A percentile compares a stretch with the other conserved stretches of the same genome.
Evolutionary conservation across 2,329 filamentous ascomycete species (phyloP).

Genomic region (Colletotrichum eleusines): DNA sequence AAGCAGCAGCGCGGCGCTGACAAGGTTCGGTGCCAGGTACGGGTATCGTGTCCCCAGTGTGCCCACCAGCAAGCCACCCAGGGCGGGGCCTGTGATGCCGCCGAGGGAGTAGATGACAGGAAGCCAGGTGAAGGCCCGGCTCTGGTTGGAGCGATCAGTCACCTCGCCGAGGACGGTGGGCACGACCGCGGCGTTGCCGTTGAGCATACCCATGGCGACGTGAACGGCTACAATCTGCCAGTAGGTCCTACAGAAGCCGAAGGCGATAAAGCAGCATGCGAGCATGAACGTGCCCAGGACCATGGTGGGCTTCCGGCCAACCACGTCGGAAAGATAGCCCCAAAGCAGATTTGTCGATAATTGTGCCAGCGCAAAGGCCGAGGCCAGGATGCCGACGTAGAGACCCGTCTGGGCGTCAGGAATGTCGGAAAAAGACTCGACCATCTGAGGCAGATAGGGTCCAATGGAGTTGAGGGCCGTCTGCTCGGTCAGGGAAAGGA

Average conservation of each 20-base stretch:
- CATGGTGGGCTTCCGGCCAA: slow-evolving; percentile 86
- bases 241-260: slow-evolving; percentile 86
- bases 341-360: slow-evolving; percentile 92
- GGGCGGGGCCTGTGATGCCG: slow-evolving; percentile 89
- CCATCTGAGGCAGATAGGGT: slow-evolving; percentile 95
- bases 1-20: slow-evolving; percentile 78
- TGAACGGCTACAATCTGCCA: slow-evolving; percentile 91
- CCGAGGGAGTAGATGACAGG: slow-evolving; percentile 97
- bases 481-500: slow-evolving; percentile 93
- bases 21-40: slow-evolving; percentile 86
- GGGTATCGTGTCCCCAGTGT: slow-evolving; percentile 74
- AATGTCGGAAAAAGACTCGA: slow-evolving; percentile 85
- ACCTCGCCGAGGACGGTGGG: slow-evolving; percentile 95
- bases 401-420: slow-evolving; percentile 78
- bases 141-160: slow-evolving; percentile 95
- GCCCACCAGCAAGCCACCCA: slow-evolving; percentile 88
- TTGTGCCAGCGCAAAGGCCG: slow-evolving; percentile 91
- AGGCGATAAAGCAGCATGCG: slow-evolving; percentile 82
- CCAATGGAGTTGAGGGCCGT: slow-evolving; percentile 97
- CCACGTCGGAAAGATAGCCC: slow-evolving; percentile 84
- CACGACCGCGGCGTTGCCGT: slow-evolving; percentile 94
- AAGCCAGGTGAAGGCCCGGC: slow-evolving; percentile 90
- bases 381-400: slow-evolving; percentile 92
- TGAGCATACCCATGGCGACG: slow-evolving; percentile 89
- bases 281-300: slow-evolving; percentile 86